Evolutionary conservation across 1,284 basidiomycete species (phyloP), one percentile per base, ranked within the genome.

Genomic region (Coniferiporia weirii): DNA sequence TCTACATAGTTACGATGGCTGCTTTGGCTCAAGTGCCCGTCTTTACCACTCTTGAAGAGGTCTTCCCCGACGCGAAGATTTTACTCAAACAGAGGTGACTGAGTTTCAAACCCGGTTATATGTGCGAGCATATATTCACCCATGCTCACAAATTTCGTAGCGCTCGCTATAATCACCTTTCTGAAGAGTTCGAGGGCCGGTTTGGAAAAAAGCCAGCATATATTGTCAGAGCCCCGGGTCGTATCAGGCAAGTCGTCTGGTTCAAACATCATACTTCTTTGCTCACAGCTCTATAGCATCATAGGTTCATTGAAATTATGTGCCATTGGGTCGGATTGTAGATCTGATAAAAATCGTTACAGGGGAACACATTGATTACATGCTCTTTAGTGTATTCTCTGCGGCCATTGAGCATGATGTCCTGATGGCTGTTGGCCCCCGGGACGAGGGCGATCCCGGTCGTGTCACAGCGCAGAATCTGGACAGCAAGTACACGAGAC

Each of bases 331-430:
- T 35, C 56, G 59, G 5, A 27, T 27, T 27, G 27, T 27, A 27
- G 17, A 58, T 27, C 22, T 15, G 20, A 36, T 12, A 35, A 3
- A 27, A 36, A 43, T 44, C 55, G 38, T 10, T 55, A 32, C 77
- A 81, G 89, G 91, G 48, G 92, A 94, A 72, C 92, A 95, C 70
- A 90, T 95, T 69, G 93, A 95, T 73, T 95, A 95, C 68, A 81
- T 82, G 1, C 75, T 89, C 35, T 90, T 91, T 65, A 85, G 86
- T 2, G 91, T 92, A 12, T 79, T 95, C 35, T 93, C 93, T 7
- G 82, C 88, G 12, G 93, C 93, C 0, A 82, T 95, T 53, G 92
- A 94, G 65, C 83, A 84, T 59, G 93, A 94, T 71, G 88, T 95
- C 63, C 75, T 95, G 46, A 87, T 95, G 64, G 92, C 93, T 0